A percentile compares a stretch with the other conserved stretches of the same genome.
These are phyloP conservation scores for Verticillium klebahnii DNA, from an alignment of 2,329 filamentous ascomycete genomes.

Conservation along the genomic window DNA sequence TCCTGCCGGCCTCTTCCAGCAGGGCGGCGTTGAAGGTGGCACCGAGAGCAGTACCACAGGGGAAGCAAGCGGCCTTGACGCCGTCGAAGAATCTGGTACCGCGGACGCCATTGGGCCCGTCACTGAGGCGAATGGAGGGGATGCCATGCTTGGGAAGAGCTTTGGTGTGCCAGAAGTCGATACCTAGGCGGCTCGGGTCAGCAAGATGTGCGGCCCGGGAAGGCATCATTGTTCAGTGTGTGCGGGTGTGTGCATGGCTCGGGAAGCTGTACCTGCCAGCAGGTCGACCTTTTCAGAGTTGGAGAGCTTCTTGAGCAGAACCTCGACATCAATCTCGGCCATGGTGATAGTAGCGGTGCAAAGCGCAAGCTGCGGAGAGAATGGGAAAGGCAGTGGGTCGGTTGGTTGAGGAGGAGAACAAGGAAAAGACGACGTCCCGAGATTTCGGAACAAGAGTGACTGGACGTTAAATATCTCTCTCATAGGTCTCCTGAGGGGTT, in stretches of 20 bases:
- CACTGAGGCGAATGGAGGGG: conserved; percentile 60
- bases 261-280: conserved; percentile 35
- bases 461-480: neutral
- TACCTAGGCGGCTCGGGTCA: conserved; percentile 32
- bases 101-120: conserved; percentile 66
- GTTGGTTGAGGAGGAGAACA: neutral
- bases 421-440: neutral
- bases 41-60: conserved; percentile 53
- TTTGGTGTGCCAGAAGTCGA: conserved; percentile 68
- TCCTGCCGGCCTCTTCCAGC: conserved; percentile 43
- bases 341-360: neutral
- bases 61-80: conserved; percentile 54
- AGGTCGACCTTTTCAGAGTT: conserved; percentile 49
- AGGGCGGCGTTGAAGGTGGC: conserved; percentile 53
- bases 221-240: too few species aligned
- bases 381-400: neutral
- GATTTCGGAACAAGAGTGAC: neutral
- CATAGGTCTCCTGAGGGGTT: neutral
- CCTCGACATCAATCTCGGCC: conserved; percentile 49
- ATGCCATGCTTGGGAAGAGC: conserved; percentile 55
- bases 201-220: neutral
- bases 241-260: neutral
- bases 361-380: neutral
- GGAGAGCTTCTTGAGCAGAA: conserved; percentile 48
- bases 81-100: conserved; percentile 66